Evolutionary conservation across 2,329 filamentous ascomycete species (phyloP).

Genomic region (Arthrobotrys megalospora): DNA sequence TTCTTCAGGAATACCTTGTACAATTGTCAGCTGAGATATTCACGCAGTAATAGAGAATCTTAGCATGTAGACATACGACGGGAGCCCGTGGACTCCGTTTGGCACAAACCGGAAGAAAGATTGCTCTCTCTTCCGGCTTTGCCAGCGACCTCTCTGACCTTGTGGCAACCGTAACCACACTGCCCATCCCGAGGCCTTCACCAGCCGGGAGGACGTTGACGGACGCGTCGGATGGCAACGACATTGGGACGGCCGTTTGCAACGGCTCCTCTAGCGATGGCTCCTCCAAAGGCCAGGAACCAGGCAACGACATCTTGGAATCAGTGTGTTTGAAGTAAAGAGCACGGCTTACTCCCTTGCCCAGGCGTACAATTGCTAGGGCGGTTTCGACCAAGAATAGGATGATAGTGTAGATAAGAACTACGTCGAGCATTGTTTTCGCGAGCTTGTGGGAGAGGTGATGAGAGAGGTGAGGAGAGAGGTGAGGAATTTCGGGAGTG

Average conservation of each 20-base stretch:
- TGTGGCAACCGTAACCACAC: neutral
- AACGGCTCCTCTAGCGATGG: neutral
- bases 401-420: neutral
- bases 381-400: neutral
- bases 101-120: too few relatives aligned
- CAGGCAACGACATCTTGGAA: neutral
- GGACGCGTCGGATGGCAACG: neutral
- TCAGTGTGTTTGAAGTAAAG: neutral
- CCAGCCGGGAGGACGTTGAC: neutral
- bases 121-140: too few relatives aligned
- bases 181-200: neutral
- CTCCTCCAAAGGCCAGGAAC: neutral
- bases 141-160: neutral
- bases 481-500: neutral
- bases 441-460: neutral
- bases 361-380: neutral
- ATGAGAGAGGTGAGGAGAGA: neutral
- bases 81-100: too few relatives aligned
- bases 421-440: slow-evolving; percentile 1
- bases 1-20: neutral
- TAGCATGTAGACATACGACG: too few relatives aligned
- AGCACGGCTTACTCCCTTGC: neutral
- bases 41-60: too few relatives aligned
- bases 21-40: neutral
- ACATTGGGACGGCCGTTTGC: neutral